A percentile compares a stretch with the other conserved stretches of the same genome.
phyloP scores from a whole-genome alignment of 768 basidiomycete species.

The Leccinellum albellum region DNA sequence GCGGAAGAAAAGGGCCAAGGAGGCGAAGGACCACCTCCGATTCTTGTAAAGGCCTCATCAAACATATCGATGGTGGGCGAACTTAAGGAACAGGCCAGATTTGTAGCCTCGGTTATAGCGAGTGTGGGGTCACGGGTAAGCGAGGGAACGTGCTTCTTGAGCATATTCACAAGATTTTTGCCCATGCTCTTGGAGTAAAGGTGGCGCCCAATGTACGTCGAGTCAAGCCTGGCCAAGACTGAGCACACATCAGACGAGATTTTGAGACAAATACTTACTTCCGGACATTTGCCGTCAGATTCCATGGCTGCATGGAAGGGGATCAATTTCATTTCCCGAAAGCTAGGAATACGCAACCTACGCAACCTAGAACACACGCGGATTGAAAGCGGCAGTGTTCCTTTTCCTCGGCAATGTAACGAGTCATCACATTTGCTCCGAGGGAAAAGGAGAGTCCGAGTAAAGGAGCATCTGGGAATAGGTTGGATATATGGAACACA shows the following conservation, averaged over 20 bases:
- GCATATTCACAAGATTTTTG: conserved; percentile 58
- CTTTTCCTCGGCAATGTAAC: conserved; percentile 86
- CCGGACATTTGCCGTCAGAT: conserved; percentile 35
- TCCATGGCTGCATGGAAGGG: conserved; percentile 44
- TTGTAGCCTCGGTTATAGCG: conserved; percentile 45
- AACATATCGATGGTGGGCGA: conserved; percentile 54
- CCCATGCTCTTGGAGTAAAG: conserved; percentile 81
- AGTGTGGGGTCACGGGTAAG: conserved; percentile 52
- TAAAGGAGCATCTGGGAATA: conserved; percentile 77
- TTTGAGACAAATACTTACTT: conserved; percentile 26
- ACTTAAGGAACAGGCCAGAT: conserved; percentile 44
- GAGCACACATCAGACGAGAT: conserved; percentile 5
- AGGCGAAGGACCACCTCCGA: conserved; percentile 66
- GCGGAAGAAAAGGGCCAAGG: conserved; percentile 46
- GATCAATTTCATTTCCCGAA: conserved; percentile 8
- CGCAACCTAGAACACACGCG: conserved; percentile 71
- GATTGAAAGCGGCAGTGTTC: conserved; percentile 55
- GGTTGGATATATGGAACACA: conserved; percentile 65
- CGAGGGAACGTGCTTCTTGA: conserved; percentile 47
- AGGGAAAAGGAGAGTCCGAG: conserved; percentile 91
- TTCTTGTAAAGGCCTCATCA: conserved; percentile 60
- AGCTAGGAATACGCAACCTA: conserved; percentile 37
- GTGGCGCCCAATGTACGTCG: conserved; percentile 52
- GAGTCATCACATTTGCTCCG: conserved; percentile 86
- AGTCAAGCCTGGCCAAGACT: conserved; percentile 44